Evolutionary conservation across 352 stramenopile genomes (phyloP), one percentile per base, ranked within the genome.

Genomic region (Elongisporangium senticosum): DNA sequence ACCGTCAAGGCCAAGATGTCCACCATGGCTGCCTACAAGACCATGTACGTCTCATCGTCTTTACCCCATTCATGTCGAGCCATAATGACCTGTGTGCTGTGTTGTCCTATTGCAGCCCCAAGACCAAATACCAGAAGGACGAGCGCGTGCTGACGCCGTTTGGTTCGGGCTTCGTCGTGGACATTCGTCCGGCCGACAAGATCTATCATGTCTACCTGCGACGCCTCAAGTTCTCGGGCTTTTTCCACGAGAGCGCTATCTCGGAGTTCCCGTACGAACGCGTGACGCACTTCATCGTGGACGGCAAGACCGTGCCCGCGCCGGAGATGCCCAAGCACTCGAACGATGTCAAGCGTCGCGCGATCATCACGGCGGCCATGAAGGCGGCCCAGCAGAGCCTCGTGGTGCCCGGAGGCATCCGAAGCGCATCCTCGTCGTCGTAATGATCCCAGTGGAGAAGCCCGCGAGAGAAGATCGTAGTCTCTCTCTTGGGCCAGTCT

Each of bases 211-310:
- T 94, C 20, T 72, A 87, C 40, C 70, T 94, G 43, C 85, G 85
- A n/a, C 82, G 84, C 3, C 72, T 92, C 26, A 79, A 82, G 59
- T 79, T 83, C 54, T 72, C 61, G 2, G 85, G 80, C 7, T 91
- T 77, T 59, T 94, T 92, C 52, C 79, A 92, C 71, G 85, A 94
- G 53, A 61, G 70, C 8, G 76, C 66, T 24, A 56, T 94, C 26
- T 58, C 67, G 52, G 61, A 69, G 20, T 94, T 94, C 65, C 85
- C 85, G n/a, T 94, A 94, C 48, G 82, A 94, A 33, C 79, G 80
- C 40, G 85, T 91, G 24, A 92, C 85, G 53, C 85, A 94, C 51
- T 86, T 94, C 59, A 80, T 92, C n/a, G 81, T 94, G 48, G 81
- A 91, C 40, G 82, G 82, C 47, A 77, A 75, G 28, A 87, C 79